Conservation (phyloP, 345 rosid genomes). For the Salix suchowensis region DNA sequence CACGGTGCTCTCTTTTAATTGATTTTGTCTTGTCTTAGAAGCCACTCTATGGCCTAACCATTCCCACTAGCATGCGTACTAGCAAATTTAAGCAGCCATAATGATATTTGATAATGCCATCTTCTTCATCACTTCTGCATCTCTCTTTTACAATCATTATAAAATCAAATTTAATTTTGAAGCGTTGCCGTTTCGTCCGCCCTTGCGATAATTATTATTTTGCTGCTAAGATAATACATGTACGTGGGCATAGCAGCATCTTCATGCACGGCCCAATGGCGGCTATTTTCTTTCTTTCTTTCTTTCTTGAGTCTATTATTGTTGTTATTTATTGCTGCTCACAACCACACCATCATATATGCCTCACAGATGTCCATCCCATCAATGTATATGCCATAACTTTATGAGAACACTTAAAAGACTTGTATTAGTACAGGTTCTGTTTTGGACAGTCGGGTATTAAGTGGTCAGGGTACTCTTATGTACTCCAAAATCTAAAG, state of each 20-base stretch:
- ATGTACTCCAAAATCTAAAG: not conserved
- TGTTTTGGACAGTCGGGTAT: not conserved
- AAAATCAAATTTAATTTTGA: not conserved
- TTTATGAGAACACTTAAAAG: not conserved
- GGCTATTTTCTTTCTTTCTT: not conserved
- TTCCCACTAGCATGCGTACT: constrained; percentile 9
- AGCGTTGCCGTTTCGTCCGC: constrained; percentile 13
- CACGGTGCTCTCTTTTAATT: not conserved
- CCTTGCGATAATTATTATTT: not conserved
- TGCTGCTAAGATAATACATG: not conserved
- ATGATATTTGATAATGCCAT: not conserved
- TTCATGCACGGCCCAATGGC: not conserved
- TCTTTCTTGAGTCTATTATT: not conserved
- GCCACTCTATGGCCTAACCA: constrained; percentile 18
- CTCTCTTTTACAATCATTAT: constrained; percentile 13
- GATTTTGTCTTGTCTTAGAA: constrained; percentile 32
- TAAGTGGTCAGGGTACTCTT: not conserved
- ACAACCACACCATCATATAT: not conserved
- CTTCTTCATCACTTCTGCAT: not conserved
- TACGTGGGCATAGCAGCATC: not conserved
- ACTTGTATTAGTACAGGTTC: not conserved
- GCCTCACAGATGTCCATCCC: not conserved
- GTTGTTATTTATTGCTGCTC: not conserved
- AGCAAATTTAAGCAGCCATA: not conserved
- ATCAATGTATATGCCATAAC: not conserved